Evolutionary conservation across 805 yeast species (phyloP), one percentile per base, ranked within the genome.

Genomic region (Sugiyamaella lignohabitans): DNA sequence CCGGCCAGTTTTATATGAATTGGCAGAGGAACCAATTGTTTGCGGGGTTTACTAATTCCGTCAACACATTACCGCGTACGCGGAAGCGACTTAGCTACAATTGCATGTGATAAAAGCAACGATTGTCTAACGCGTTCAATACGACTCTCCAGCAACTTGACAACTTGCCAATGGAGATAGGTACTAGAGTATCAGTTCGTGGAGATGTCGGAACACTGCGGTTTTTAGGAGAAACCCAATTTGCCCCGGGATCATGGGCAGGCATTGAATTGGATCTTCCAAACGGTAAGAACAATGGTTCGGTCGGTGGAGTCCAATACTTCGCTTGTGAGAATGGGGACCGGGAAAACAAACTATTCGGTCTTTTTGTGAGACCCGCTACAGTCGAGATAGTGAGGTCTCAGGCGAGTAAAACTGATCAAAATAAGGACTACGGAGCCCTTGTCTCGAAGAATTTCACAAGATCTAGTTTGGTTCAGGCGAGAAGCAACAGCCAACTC

Each of bases 211-310:
- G 59, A 1, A 66, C 70, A 14, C 72, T 91, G 24, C 67, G 74
- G 46, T 91, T 67, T 57, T 63, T 87, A 11, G 98, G 97, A 2
- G 64, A 66, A 34, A 70, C 78, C 0, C 76, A 73, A 35, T 74
- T 88, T 24, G 54, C 64, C 1, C 50, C 58, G 1, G 58, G 62
- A 1, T 56, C 56, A 4, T 91, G 97, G 96, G 74, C 84, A 24
- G 98, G 98, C 0, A 74, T 91, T 2, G 86, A 82, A 56, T 79
- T 89, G 51, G 91, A 84, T 54, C 84, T 81, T 52, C 88, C 96
- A 0, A 74, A 74, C 3, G 98, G 98, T 2, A 86, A 83, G 62
- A 87, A 89, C 58, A 77, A 87, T 59, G 98, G 98, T 0, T 65
- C 77, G 18, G 71, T 87, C 24, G 78, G 78, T 27, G 88, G 86